Percentiles rank a stretch among this genome's conserved stretches.
Conservation (phyloP, 2,329 filamentous ascomycete species). For the Truncatella angustata region DNA sequence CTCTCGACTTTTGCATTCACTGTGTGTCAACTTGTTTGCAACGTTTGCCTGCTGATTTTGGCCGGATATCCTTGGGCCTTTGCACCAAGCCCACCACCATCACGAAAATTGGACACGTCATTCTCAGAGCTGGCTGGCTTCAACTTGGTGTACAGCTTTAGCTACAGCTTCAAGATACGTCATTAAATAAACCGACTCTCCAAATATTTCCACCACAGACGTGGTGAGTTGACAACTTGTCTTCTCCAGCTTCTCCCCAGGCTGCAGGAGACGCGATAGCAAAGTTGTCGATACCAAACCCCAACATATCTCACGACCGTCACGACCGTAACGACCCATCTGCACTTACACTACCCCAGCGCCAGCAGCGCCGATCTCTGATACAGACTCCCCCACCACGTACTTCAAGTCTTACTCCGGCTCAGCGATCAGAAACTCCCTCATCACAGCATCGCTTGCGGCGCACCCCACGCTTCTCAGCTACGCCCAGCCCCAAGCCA, state of each 20-base stretch:
- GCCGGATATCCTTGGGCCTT: slow-evolving; percentile 9
- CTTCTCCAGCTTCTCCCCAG: slow-evolving; percentile 34
- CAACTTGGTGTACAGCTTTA: slow-evolving; percentile 8
- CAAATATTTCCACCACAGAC: slow-evolving; percentile 29
- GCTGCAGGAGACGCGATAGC: slow-evolving; percentile 36
- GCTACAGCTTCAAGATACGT: slow-evolving; percentile 8
- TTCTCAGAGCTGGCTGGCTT: slow-evolving; percentile 8
- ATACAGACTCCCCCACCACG: slow-evolving; percentile 33
- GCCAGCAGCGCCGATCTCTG: slow-evolving; percentile 37
- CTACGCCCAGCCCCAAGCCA: slow-evolving; percentile 38
- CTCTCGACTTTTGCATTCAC: slow-evolving; percentile 7
- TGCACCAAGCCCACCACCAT: slow-evolving; percentile 7
- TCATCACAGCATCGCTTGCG: slow-evolving; percentile 48
- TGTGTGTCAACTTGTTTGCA: slow-evolving; percentile 3
- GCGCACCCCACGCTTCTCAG: slow-evolving; percentile 50
- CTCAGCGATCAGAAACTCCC: slow-evolving; percentile 40
- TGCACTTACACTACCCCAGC: slow-evolving; percentile 36
- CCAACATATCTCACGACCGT: slow-evolving; percentile 48
- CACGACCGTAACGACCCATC: slow-evolving; percentile 52
- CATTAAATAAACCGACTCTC: too few species aligned
- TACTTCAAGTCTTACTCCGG: slow-evolving; percentile 17
- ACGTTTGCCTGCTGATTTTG: slow-evolving; percentile 1
- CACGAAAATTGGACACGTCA: slow-evolving; percentile 11
- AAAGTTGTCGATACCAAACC: slow-evolving; percentile 44
- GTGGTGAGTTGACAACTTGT: slow-evolving; percentile 49